These are phyloP conservation scores for Scheffersomyces illinoinensis DNA, from an alignment of 1,139 yeast genomes.

Conservation along the genomic window DNA sequence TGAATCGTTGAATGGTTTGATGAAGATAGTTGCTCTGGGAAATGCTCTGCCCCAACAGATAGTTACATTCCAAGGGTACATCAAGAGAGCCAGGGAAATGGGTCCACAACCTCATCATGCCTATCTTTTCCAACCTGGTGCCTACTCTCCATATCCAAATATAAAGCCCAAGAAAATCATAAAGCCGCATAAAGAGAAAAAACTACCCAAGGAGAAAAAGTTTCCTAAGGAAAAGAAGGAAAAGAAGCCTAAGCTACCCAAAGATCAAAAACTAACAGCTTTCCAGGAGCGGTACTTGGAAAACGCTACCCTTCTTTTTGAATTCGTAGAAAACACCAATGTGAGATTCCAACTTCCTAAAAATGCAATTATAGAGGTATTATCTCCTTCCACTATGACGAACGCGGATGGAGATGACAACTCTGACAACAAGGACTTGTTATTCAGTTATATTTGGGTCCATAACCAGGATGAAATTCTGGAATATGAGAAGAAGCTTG, in stretches of 20 bases:
- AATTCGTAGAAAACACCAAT: constrained; percentile 76
- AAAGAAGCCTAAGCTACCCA: constrained; percentile 26
- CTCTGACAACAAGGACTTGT: constrained; percentile 44
- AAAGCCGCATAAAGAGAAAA: constrained; percentile 19
- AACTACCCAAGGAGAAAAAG: constrained; percentile 18
- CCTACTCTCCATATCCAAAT: constrained; percentile 11
- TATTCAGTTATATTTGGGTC: constrained; percentile 66
- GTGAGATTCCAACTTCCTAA: constrained; percentile 76
- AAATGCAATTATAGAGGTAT: constrained; percentile 69
- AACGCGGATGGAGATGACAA: constrained; percentile 27
- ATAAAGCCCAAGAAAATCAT: constrained; percentile 16
- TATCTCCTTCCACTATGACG: constrained; percentile 24
- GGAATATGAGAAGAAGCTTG: constrained; percentile 42
- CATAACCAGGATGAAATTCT: constrained; percentile 55
- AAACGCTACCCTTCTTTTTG: constrained; percentile 78
- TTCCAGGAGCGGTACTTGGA: constrained; percentile 70
- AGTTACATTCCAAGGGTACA: constrained; percentile 74
- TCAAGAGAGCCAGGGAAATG: constrained; percentile 73
- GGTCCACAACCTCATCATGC: constrained; percentile 57
- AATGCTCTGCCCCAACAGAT: constrained; percentile 72
- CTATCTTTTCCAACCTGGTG: constrained; percentile 19
- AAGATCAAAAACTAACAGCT: constrained; percentile 62
- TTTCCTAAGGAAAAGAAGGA: constrained; percentile 26
- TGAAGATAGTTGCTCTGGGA: constrained; percentile 86
- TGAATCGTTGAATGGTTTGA: constrained; percentile 61